These are phyloP conservation scores for Diplodia intermedia DNA, from an alignment of 2,329 filamentous ascomycete genomes.

Conservation along the genomic window DNA sequence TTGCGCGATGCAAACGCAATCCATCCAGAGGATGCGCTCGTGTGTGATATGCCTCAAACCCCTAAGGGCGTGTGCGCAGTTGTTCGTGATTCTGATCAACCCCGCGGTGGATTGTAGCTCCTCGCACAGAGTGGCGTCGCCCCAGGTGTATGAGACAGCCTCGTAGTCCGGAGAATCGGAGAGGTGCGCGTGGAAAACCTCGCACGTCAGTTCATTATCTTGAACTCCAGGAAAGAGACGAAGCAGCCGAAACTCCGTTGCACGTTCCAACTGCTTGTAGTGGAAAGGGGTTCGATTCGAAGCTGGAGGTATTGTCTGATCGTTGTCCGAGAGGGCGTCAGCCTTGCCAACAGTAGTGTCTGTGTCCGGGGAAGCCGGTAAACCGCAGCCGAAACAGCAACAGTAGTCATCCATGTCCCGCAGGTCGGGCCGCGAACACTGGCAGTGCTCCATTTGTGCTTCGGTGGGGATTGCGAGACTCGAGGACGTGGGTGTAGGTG, in stretches of 20 bases:
- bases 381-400: not conserved
- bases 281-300: not conserved
- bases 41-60: rapidly evolving
- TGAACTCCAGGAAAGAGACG: not conserved
- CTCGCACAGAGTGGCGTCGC: rapidly evolving
- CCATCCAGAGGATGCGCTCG: not conserved
- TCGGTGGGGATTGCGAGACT: not conserved
- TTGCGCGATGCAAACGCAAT: not conserved
- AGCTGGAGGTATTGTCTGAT: not conserved
- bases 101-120: not conserved
- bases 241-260: not conserved
- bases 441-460: not conserved
- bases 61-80: not conserved
- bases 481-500: not conserved
- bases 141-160: not conserved
- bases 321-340: too few species aligned
- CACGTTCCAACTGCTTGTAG: rapidly evolving
- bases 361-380: rapidly evolving
- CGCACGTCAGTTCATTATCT: not conserved
- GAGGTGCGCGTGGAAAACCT: not conserved
- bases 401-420: rapidly evolving
- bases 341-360: too few species aligned
- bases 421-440: not conserved
- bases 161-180: not conserved
- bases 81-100: not conserved